Evolutionary conservation across 129 eudicot genomes (phyloP).

Genomic region (Solidago caesia): DNA sequence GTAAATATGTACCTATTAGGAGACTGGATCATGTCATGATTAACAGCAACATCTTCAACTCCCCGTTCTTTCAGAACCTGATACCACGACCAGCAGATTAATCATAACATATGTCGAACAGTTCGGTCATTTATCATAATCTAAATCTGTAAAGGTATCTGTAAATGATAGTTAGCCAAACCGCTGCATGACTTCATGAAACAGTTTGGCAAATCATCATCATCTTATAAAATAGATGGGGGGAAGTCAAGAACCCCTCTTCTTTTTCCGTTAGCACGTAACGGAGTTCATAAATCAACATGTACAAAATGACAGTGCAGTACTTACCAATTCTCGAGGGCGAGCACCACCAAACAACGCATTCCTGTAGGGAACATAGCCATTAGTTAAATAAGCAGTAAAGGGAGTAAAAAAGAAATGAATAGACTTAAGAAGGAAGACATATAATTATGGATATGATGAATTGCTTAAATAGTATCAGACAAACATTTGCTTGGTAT

Average conservation of each 20-base stretch:
- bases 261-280: neutral
- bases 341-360: constrained; percentile 89
- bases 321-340: constrained; percentile 84
- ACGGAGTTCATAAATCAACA: neutral
- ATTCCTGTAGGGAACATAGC: constrained; percentile 41
- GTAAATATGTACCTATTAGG: constrained; percentile 45
- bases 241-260: neutral
- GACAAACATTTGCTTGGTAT: neutral
- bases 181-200: neutral
- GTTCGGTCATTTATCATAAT: neutral
- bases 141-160: neutral
- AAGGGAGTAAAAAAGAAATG: too few species aligned
- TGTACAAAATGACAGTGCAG: neutral
- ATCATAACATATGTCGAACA: constrained; percentile 13
- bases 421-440: too few species aligned
- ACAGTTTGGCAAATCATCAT: constrained; percentile 11
- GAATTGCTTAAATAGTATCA: neutral
- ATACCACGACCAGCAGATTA: constrained; percentile 13
- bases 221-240: neutral
- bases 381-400: neutral
- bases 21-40: constrained; percentile 40
- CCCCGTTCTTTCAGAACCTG: constrained; percentile 92
- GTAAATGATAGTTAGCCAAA: neutral
- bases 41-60: constrained; percentile 49
- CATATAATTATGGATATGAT: neutral